These are phyloP conservation scores for Diaporthe sp. DNA, from an alignment of 2,329 filamentous ascomycete genomes.

Conservation along the genomic window DNA sequence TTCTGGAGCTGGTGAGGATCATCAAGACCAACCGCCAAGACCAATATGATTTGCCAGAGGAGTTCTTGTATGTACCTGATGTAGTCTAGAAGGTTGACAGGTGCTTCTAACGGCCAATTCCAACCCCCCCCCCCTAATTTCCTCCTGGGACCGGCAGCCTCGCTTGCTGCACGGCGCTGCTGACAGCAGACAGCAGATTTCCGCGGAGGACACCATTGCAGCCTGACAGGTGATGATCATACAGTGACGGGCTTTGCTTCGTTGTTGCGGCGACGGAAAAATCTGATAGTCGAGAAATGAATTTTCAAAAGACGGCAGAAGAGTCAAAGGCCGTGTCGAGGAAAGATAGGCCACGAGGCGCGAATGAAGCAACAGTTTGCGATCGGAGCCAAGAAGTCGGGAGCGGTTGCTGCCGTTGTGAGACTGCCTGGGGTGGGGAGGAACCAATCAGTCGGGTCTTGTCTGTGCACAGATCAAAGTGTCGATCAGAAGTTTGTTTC, in stretches of 20 bases:
- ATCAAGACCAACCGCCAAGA: neutral
- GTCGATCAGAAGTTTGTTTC: conserved; percentile 23
- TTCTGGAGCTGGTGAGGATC: neutral
- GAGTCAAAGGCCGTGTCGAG: neutral
- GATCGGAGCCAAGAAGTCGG: conserved; percentile 30
- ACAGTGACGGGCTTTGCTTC: conserved; percentile 4
- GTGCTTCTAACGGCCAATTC: conserved; percentile 4
- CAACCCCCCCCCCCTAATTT: neutral
- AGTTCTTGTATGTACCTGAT: neutral
- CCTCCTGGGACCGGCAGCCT: neutral
- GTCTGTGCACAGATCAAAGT: conserved; percentile 24
- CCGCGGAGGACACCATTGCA: conserved; percentile 1
- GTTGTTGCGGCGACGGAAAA: neutral
- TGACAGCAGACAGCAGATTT: conserved; percentile 25
- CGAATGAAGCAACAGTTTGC: conserved; percentile 39
- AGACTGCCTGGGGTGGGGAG: conserved; percentile 18
- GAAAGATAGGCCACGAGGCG: neutral
- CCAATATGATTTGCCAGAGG: conserved; percentile 6
- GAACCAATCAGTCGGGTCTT: conserved; percentile 28
- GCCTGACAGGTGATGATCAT: conserved; percentile 2
- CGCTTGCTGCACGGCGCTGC: conserved; percentile 20
- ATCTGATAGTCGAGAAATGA: neutral
- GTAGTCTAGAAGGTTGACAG: neutral
- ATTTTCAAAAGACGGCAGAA: neutral
- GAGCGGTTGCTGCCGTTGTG: conserved; percentile 28